These are phyloP conservation scores for Chaetomium olivaceum DNA, from an alignment of 2,329 filamentous ascomycete genomes.

Conservation along the genomic window DNA sequence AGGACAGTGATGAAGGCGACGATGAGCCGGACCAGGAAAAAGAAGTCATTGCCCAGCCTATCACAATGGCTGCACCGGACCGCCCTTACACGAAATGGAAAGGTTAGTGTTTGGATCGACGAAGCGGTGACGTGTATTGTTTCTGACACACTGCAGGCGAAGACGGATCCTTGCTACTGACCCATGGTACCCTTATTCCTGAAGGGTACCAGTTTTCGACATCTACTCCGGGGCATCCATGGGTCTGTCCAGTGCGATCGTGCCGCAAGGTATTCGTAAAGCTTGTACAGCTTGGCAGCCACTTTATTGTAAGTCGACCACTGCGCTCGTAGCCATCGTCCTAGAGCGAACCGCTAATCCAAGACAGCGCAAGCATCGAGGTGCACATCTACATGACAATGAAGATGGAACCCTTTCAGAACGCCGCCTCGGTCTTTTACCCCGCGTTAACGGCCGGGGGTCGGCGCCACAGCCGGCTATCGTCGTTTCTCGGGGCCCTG, in stretches of 20 bases:
- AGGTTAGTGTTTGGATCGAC: background rate
- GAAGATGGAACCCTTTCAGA: constrained; percentile 36
- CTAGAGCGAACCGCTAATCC: background rate
- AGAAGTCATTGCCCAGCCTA: background rate
- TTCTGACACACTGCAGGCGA: constrained; percentile 7
- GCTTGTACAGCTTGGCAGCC: constrained; percentile 24
- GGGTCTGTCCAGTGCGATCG: constrained; percentile 31
- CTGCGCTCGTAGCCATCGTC: background rate
- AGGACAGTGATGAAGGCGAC: background rate
- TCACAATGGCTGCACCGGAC: constrained; percentile 14
- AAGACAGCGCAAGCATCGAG: constrained; percentile 27
- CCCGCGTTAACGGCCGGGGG: background rate
- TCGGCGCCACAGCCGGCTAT: constrained; percentile 21
- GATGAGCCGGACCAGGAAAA: background rate
- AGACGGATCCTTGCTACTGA: background rate
- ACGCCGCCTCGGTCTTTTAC: constrained; percentile 21
- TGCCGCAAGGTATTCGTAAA: constrained; percentile 27
- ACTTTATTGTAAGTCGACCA: constrained; percentile 28
- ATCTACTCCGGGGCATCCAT: constrained; percentile 23
- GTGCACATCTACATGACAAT: constrained; percentile 35
- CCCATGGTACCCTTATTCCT: constrained; percentile 24
- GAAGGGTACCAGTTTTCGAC: constrained; percentile 24
- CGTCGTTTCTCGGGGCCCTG: constrained; percentile 30
- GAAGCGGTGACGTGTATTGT: too few species aligned
- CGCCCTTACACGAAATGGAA: constrained; percentile 19